Evolutionary conservation across 257 asterid genomes (phyloP).

Genomic region (Oldenlandia corymbosa): DNA sequence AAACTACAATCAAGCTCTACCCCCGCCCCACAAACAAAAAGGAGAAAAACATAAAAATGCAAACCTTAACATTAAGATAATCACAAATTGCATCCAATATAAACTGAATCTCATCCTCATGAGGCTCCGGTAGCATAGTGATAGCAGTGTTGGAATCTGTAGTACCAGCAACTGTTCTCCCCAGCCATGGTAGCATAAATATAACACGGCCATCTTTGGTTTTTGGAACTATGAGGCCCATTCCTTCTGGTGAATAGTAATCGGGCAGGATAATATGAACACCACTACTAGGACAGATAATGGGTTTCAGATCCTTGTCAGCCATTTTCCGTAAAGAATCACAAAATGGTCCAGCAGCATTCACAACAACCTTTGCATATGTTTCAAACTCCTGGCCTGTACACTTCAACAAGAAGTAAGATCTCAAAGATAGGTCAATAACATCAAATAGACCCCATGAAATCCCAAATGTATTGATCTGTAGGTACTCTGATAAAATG

Average conservation of each 20-base stretch:
- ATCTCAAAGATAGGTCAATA: conserved; percentile 11
- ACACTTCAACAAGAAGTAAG: conserved; percentile 32
- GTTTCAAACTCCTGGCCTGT: conserved; percentile 92
- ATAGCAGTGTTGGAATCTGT: conserved; percentile 87
- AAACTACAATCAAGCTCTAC: neutral
- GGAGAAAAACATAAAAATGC: neutral
- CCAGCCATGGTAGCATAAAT: conserved; percentile 99
- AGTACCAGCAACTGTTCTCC: conserved; percentile 97
- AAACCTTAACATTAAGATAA: conserved; percentile 92
- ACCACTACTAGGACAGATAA: conserved; percentile 94
- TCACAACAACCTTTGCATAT: conserved; percentile 87
- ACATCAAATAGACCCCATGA: neutral
- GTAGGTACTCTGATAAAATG: neutral
- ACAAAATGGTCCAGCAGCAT: conserved; percentile 97
- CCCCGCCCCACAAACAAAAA: neutral
- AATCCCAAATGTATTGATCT: neutral
- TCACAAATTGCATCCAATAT: conserved; percentile 92
- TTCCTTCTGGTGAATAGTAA: conserved; percentile 96
- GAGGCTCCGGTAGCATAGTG: conserved; percentile 96
- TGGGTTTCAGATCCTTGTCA: conserved; percentile 68
- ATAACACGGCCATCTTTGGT: conserved; percentile 98
- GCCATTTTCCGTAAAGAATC: conserved; percentile 86
- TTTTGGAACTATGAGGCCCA: conserved; percentile 99
- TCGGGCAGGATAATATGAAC: conserved; percentile 97
- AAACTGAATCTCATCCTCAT: conserved; percentile 90